phyloP scores from a whole-genome alignment of 306 rosid species.

The Cyclanthera cordifolia region DNA sequence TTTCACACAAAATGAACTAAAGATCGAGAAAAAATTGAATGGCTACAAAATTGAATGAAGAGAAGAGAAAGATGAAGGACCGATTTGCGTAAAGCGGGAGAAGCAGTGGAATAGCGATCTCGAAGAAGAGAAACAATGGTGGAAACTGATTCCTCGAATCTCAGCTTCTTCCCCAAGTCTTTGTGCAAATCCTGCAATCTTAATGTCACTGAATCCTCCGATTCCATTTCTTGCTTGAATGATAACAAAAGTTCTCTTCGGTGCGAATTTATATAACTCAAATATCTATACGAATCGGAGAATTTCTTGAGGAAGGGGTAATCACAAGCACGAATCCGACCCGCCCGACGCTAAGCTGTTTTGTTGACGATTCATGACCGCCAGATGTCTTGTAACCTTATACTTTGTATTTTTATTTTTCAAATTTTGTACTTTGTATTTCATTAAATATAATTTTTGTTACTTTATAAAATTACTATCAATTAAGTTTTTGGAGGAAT shows the following conservation, averaged over 20 bases:
- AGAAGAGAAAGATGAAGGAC: constrained; percentile 18
- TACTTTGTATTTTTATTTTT: no score
- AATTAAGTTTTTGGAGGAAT: no score
- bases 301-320: constrained; percentile 14
- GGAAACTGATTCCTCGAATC: constrained; percentile 35
- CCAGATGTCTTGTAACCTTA: not conserved
- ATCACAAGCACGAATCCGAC: not conserved
- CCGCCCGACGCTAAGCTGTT: not conserved
- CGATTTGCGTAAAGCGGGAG: constrained; percentile 51
- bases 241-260: not conserved
- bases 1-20: not conserved
- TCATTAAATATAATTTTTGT: no score
- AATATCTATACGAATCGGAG: not conserved
- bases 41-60: not conserved
- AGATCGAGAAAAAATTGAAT: not conserved
- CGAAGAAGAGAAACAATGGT: constrained; percentile 46
- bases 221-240: constrained; percentile 32
- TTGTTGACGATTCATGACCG: not conserved
- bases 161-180: constrained; percentile 21
- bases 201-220: constrained; percentile 34
- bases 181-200: constrained; percentile 62
- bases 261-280: not conserved
- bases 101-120: constrained; percentile 41
- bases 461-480: no score
- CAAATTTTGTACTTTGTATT: no score